Evolutionary conservation across 1,139 yeast genomes (phyloP), one percentile per base, ranked within the genome.

Genomic region (Pichia terricola): DNA sequence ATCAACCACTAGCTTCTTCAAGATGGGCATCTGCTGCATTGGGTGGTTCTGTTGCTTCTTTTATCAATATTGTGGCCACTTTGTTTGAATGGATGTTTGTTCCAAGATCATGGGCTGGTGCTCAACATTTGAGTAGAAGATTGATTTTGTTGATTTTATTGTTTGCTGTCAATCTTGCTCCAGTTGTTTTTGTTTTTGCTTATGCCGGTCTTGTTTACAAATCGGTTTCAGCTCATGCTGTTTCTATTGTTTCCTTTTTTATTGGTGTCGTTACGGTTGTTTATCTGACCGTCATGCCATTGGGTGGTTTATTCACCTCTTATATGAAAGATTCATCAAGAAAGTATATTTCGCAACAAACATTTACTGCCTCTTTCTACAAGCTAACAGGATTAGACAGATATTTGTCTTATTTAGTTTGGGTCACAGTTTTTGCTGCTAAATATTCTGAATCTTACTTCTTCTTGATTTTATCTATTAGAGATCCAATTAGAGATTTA

Each of bases 81-180:
- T 48, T 88, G 41, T 79, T 85, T 58, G 98, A 91, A 68, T 94
- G 96, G 96, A 73, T 81, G 64, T 91, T 87, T 62, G 98, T 91
- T 51, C 98, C 98, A 52, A 81, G 97, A 69, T 80, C 83, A 59
- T 91, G 98, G 98, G 94, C 97, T 33, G 98, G 98, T 67, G 97
- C 97, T 65, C 97, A 91, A 69, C 96, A 87, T 64, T 77, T 91
- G 63, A 70, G 88, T 41, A 84, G 96, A 67, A 84, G 98, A 64
- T 72, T 91, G 58, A 60, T 81, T 70, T 84, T 89, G 63, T 67
- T 91, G 63, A 57, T 81, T 46, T 55, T 79, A 43, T 76, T 89
- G 52, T 71, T 89, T 50, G 68, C 73, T 43, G 60, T 81, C 53
- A 91, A 91, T 66, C 70, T 91, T 64, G 91, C 81, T 56, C 95